phyloP scores from a whole-genome alignment of 805 yeast genomes.

The Gaillardinia entomophila region DNA sequence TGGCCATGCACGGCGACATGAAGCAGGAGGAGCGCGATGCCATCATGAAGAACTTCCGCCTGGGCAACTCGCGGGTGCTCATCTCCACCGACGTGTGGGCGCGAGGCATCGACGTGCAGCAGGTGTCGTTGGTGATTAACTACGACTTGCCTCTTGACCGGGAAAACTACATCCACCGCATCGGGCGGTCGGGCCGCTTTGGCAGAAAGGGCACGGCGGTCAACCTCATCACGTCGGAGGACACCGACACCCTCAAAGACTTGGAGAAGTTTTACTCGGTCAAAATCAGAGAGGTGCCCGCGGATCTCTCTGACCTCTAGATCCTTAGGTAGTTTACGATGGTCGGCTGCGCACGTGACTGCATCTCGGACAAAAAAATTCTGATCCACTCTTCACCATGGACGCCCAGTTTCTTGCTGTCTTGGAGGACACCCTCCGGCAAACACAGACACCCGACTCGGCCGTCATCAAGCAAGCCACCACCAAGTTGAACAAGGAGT shows the following conservation, averaged over 20 bases:
- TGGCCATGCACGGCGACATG: conserved; percentile 96
- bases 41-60: conserved; percentile 93
- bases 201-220: conserved; percentile 98
- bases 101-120: conserved; percentile 98
- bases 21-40: conserved; percentile 90
- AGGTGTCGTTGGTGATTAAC: conserved; percentile 91
- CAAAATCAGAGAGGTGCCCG: conserved; percentile 74
- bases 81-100: conserved; percentile 98
- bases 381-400: conserved; percentile 36
- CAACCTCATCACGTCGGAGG: conserved; percentile 82
- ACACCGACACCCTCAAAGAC: conserved; percentile 67
- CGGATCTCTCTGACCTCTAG: conserved; percentile 54
- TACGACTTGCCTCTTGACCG: conserved; percentile 90
- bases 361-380: neutral
- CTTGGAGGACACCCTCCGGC: conserved; percentile 73
- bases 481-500: conserved; percentile 61
- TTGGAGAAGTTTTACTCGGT: conserved; percentile 69
- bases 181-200: conserved; percentile 97
- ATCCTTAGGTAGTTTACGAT: too few species aligned
- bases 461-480: conserved; percentile 81
- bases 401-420: conserved; percentile 64
- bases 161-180: conserved; percentile 95
- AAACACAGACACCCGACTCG: conserved; percentile 77
- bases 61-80: conserved; percentile 87
- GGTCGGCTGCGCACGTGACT: too few species aligned